Base-by-base conservation (phyloP, 2,329 filamentous ascomycete species). In the Dactylellina parvicollis region DNA sequence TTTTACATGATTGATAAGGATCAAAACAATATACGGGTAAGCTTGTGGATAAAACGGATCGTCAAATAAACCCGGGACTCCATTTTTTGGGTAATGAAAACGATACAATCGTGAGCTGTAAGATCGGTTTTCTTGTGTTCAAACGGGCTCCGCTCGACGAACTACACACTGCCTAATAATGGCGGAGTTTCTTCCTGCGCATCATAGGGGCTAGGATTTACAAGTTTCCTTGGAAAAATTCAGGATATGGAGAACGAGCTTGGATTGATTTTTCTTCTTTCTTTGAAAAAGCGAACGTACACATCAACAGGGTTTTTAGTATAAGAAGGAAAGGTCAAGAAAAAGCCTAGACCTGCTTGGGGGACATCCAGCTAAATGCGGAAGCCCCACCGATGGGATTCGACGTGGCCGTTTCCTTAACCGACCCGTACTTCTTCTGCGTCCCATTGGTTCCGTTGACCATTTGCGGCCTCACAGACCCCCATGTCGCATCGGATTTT, bases 381-480 rank as follows among this genome's bases (percentile, higher is more conserved):
- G 92, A 95, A 10, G 91, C 94, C 16, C 91, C 91, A 9, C 93
- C 94, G 18, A 96, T 87, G 0, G 94, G 94, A 79, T 98, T 98
- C 24, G 52, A 54, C 26, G 87, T 65, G 32, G 64, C 69, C 7
- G 69, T 73, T 54, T 73, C 69, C 24, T 73, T 73, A 7, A 73
- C 69, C 18, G 69, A 66, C 18, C 60, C 59, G 47, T 73, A 73
- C 38, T 73, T 73, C 69, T 73, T 73, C 56, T 69, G 64, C 30
- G 46, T 22, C 38, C 66, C 66, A 22, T 73, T 73, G 7, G 47
- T 26, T 18, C 59, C 69, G 12, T 73, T 73, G 12, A 47, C 40
- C 12, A 59, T 49, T n/a, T 52, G 54, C 28, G 69, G 59, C 8
- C 69, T 22, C 2, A 40, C 49, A 12, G 69, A 73, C 4, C 60